phyloP scores from a whole-genome alignment of 768 basidiomycete species.

The Rhodotorula babjevae region DNA sequence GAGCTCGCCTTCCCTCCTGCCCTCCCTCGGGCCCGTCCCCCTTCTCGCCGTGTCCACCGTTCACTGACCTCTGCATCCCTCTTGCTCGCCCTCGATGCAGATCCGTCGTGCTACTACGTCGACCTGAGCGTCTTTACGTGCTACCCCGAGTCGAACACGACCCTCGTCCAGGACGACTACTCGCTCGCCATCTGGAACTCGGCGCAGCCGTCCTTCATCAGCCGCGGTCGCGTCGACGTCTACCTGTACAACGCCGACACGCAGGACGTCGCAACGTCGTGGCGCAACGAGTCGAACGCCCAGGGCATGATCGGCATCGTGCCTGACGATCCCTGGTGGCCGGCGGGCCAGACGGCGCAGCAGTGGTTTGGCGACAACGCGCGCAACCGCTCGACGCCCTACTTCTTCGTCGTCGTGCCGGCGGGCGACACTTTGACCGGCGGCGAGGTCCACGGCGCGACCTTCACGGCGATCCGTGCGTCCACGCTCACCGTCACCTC shows the following conservation, averaged over 20 bases:
- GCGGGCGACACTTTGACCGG: constrained; percentile 56
- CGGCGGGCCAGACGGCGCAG: constrained; percentile 46
- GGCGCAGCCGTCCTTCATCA: not conserved
- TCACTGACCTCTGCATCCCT: not conserved
- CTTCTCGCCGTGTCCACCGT: no score
- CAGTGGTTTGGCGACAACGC: constrained; percentile 39
- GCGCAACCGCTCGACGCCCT: constrained; percentile 57
- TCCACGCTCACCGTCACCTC: not conserved
- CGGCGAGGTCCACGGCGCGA: constrained; percentile 61
- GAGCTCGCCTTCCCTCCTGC: not conserved
- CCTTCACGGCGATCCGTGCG: constrained; percentile 64
- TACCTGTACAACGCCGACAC: constrained; percentile 74
- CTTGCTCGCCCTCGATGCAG: constrained; percentile 10
- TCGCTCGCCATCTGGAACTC: constrained; percentile 50
- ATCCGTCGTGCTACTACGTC: constrained; percentile 47
- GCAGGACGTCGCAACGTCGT: constrained; percentile 53
- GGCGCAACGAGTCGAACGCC: constrained; percentile 54
- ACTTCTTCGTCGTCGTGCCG: constrained; percentile 72
- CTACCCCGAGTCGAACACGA: constrained; percentile 59
- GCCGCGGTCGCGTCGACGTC: constrained; percentile 60
- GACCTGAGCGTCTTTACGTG: constrained; percentile 74
- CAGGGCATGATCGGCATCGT: constrained; percentile 55
- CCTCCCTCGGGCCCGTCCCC: not conserved
- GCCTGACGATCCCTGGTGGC: constrained; percentile 66
- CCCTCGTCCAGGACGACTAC: constrained; percentile 68